Base-by-base conservation (phyloP, 2,329 filamentous ascomycete genomes). In the Lachnellula suecica region DNA sequence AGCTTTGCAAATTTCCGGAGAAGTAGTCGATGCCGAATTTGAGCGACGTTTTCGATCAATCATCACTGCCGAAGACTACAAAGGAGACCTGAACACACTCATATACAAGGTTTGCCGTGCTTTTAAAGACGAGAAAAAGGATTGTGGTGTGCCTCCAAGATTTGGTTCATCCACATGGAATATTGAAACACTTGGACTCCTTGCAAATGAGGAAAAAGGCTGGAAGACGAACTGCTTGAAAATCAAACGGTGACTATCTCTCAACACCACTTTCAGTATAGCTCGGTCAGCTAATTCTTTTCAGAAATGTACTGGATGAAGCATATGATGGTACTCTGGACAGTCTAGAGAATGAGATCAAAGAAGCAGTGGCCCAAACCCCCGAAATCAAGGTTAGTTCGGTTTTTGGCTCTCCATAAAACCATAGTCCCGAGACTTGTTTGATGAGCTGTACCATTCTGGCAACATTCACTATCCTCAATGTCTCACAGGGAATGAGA, bases 11-110 rank as follows among this genome's bases (percentile, higher is more conserved):
- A 40, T 54, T 7, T 54, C 47, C 10, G 52, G 52, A 17, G 55
- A 46, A 46, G 55, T 52, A 15, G 55, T 58, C 20, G 40, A 58
- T 15, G 49, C 49, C 10, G 52, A 52, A 40, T 58, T 58, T 17
- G 43, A 51, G 19, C 29, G 34, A 2, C 31, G 23, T 11, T 23
- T 58, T 22, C 34, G 23, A 9, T 31, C 15, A 17, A n/a, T 23
- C 10, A 24, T 58, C n/a, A 22, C 48, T 2, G 5, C 19, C 2
- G 40, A 35, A 8, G 52, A 58, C 17, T 54, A 44, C 20, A 19
- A 23, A 2, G 47, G 41, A 2, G 46, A 54, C 29, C 5, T 50
- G n/a, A 19, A 41, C 25, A 47, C n/a, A 25, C 31, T 49, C 4
- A 35, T 51, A 11, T 27, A 46, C 8, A 44, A 44, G 9, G 42